Percentiles rank a stretch among this genome's conserved stretches.
These are phyloP conservation scores for Paramecium bursaria DNA, from an alignment of 73 alveolate genomes.

Conservation along the genomic window DNA sequence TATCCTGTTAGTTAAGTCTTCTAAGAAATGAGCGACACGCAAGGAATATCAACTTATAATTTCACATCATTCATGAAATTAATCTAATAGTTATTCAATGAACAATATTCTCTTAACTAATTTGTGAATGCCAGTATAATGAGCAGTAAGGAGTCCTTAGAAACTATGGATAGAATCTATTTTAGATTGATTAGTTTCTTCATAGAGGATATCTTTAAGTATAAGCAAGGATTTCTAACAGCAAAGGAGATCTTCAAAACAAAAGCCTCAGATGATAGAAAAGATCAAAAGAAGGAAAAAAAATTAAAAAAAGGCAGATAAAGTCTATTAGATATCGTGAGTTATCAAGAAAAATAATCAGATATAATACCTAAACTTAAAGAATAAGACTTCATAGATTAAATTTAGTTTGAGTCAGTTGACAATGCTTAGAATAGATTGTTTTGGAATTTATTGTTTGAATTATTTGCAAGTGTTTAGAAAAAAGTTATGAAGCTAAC, in stretches of 20 bases:
- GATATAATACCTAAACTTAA: too few relatives aligned
- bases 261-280: not conserved
- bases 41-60: not conserved
- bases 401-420: too few relatives aligned
- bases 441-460: too few relatives aligned
- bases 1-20: constrained; percentile 1
- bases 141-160: not conserved
- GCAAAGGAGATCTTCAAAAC: not conserved
- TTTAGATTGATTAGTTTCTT: not conserved
- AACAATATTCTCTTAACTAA: not conserved
- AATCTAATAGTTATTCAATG: not conserved
- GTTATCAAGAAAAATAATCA: too few relatives aligned
- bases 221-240: not conserved
- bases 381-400: too few relatives aligned
- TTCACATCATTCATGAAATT: not conserved
- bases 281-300: constrained; percentile 1
- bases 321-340: too few relatives aligned
- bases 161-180: not conserved
- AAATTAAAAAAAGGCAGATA: not conserved
- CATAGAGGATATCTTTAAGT: constrained; percentile 17
- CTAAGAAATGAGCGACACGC: constrained; percentile 1
- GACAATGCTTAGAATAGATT: too few relatives aligned
- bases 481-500: too few relatives aligned
- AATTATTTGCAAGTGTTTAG: too few relatives aligned
- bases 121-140: not conserved